Evolutionary conservation across 495 filamentous ascomycete genomes (phyloP), one percentile per base, ranked within the genome.

Genomic region (Lasiosphaeria ovina): DNA sequence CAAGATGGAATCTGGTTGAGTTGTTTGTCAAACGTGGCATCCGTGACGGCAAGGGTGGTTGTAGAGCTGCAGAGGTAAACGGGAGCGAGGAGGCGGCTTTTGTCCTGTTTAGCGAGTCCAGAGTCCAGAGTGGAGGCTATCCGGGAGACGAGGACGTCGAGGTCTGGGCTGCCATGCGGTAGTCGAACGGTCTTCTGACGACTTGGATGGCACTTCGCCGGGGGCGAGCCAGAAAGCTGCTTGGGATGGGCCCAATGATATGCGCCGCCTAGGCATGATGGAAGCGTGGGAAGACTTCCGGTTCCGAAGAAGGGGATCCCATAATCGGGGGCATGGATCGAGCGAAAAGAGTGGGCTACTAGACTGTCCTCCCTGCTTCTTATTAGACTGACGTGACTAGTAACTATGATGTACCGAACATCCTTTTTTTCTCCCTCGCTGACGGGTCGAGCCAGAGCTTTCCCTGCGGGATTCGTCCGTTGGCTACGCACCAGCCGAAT

Each of bases 11-110:
- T 59, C 51, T 59, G 42, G 34, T 34, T 34, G 17, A 47, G 24
- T 55, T 64, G 68, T 70, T 65, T 71, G 67, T 64, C 62, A 60
- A 64, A 68, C 66, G 63, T 60, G 38, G 60, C 54, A 58, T 42
- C 49, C 60, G 62, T 31, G 38, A 53, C 61, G 69, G 64, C 58
- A 64, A 60, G 54, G 58, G 52, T 65, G 59, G 61, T 62, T 63
- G 63, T 57, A 62, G 57, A 64, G 59, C 61, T 66, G 68, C 52
- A 58, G 60, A 55, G 14, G 66, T 62, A 64, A 67, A 69, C 68
- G 65, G 63, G 59, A 44, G 63, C 24, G 59, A 56, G 60, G 62
- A 64, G 51, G 59, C 60, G 60, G 58, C 45, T 66, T 64, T 61
- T 62, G 58, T 49, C 55, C 60, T 62, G 56, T 59, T 58, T 62